phyloP scores from a whole-genome alignment of 2,329 filamentous ascomycete genomes.

The Calcarisporium arbuscula region DNA sequence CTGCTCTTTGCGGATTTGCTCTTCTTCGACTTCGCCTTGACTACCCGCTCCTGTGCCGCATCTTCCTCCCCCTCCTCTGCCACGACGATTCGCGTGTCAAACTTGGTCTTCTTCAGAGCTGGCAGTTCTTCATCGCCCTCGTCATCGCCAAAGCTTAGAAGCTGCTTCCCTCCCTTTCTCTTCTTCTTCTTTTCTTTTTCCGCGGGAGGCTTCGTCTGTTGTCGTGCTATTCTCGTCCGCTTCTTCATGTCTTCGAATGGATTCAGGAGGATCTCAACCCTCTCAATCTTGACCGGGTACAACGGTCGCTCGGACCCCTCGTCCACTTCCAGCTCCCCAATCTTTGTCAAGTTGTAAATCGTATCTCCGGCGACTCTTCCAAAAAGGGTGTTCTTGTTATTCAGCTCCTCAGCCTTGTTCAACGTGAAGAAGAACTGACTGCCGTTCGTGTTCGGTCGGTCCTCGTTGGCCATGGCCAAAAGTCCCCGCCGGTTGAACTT shows the following conservation, averaged over 20 bases:
- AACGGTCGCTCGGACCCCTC: conserved; percentile 75
- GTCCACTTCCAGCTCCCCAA: conserved; percentile 79
- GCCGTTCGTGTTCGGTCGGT: conserved; percentile 71
- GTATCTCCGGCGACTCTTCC: conserved; percentile 88
- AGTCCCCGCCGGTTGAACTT: conserved; percentile 90
- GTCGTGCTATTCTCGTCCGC: conserved; percentile 51
- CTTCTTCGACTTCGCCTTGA: conserved; percentile 23
- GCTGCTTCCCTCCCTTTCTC: conserved; percentile 66
- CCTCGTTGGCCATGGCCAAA: conserved; percentile 93
- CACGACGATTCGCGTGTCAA: conserved; percentile 68
- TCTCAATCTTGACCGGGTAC: conserved; percentile 75
- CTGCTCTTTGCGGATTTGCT: conserved; percentile 22
- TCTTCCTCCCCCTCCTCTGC: conserved; percentile 33
- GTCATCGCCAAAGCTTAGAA: conserved; percentile 72
- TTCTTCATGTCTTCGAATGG: conserved; percentile 78
- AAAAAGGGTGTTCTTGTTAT: conserved; percentile 88
- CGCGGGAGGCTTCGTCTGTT: conserved; percentile 28
- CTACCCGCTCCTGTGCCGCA: conserved; percentile 15
- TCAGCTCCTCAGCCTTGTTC: conserved; percentile 76
- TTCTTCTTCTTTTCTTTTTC: conserved; percentile 59
- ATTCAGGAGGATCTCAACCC: conserved; percentile 71
- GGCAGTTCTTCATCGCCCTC: conserved; percentile 51
- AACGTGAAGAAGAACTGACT: conserved; percentile 98
- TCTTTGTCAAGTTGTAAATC: conserved; percentile 91
- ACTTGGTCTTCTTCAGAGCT: conserved; percentile 68